Conservation (phyloP, 495 filamentous ascomycete species). For the Lasiosphaeria ovina region DNA sequence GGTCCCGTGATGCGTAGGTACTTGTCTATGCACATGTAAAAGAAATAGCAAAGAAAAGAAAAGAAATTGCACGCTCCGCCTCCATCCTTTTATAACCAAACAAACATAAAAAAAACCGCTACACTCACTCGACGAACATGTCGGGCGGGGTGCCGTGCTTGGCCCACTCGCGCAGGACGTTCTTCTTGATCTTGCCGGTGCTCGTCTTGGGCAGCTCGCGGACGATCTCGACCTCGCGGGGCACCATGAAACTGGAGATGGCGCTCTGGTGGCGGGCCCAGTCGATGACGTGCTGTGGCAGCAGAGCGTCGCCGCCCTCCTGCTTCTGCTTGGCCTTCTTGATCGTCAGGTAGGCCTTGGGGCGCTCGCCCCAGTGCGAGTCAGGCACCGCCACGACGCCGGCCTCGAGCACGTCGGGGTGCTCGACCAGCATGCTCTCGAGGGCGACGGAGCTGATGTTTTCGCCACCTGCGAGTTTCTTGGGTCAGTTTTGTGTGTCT, state of each 20-base stretch:
- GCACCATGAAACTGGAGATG: slow-evolving; percentile 95
- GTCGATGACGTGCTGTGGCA: slow-evolving; percentile 70
- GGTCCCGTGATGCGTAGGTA: too few species aligned
- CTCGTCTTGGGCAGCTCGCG: slow-evolving; percentile 90
- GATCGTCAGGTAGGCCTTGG: slow-evolving; percentile 89
- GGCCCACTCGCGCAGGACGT: slow-evolving; percentile 84
- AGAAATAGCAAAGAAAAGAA: too few species aligned
- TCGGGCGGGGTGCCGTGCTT: slow-evolving; percentile 43
- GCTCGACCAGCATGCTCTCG: slow-evolving; percentile 86
- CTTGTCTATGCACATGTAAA: too few species aligned
- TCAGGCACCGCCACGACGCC: slow-evolving; percentile 89
- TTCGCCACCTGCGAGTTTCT: slow-evolving; percentile 68
- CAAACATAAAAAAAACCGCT: too few species aligned
- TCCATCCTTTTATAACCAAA: neutral
- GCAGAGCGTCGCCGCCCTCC: slow-evolving; percentile 39
- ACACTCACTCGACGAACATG: too few species aligned
- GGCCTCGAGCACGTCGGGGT: slow-evolving; percentile 85
- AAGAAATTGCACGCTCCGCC: too few species aligned
- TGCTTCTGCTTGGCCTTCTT: slow-evolving; percentile 46
- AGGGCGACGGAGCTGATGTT: slow-evolving; percentile 95
- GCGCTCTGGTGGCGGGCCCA: slow-evolving; percentile 78
- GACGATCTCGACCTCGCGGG: slow-evolving; percentile 87
- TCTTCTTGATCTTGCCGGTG: slow-evolving; percentile 96
- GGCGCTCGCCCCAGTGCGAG: slow-evolving; percentile 89
- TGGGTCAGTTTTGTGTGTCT: neutral